Evolutionary conservation across 345 rosid genomes (phyloP).

Genomic region (Linum tenue): DNA sequence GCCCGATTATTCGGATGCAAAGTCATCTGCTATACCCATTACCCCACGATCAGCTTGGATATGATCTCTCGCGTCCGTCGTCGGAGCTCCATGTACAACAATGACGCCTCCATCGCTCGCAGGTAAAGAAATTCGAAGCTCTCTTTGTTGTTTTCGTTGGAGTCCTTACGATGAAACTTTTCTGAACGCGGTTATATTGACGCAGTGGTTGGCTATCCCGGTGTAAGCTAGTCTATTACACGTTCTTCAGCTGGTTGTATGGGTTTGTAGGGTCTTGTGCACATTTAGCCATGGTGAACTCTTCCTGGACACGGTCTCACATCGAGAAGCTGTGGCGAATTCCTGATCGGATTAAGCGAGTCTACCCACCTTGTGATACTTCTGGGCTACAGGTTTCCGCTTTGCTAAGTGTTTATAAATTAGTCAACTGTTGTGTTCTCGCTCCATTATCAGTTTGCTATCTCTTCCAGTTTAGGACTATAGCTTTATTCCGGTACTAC

Average conservation of each 20-base stretch:
- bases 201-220: conserved; percentile 73
- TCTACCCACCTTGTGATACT: conserved; percentile 94
- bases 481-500: conserved; percentile 7
- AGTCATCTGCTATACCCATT: conserved; percentile 89
- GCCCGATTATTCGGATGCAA: conserved; percentile 90
- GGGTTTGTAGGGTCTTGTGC: conserved; percentile 82
- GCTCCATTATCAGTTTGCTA: too few species aligned
- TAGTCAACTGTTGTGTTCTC: background rate
- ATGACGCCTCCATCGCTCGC: conserved; percentile 51
- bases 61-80: conserved; percentile 81
- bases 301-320: conserved; percentile 91
- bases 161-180: too few species aligned
- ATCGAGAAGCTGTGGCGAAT: conserved; percentile 76
- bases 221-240: conserved; percentile 66
- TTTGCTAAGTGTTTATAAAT: background rate
- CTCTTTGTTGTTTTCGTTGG: too few species aligned
- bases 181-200: background rate
- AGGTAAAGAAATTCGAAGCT: conserved; percentile 34
- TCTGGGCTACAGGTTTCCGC: conserved; percentile 78
- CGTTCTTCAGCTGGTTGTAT: conserved; percentile 68
- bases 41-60: conserved; percentile 86
- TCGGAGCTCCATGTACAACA: conserved; percentile 71
- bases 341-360: conserved; percentile 54
- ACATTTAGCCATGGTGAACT: conserved; percentile 86
- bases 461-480: conserved; percentile 10